These are phyloP conservation scores for Cymodocea nodosa DNA, from an alignment of 116 monocot genomes.

Conservation along the genomic window DNA sequence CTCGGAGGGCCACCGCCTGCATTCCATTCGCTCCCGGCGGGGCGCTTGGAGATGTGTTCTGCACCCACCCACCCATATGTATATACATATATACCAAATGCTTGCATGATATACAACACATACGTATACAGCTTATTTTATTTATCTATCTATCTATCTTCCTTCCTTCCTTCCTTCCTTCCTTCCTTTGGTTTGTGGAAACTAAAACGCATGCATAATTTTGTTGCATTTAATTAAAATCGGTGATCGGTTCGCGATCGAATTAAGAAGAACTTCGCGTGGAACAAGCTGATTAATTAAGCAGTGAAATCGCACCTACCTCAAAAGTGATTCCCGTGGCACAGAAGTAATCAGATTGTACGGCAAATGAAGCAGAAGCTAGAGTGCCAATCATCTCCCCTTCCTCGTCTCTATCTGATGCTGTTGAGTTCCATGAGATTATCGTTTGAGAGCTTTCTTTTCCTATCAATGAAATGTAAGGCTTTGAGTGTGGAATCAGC, in stretches of 20 bases:
- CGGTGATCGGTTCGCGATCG: too few relatives aligned
- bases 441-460: constrained; percentile 31
- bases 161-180: too few relatives aligned
- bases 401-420: constrained; percentile 38
- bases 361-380: constrained; percentile 54
- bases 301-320: constrained; percentile 37
- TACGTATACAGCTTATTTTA: too few relatives aligned
- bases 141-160: too few relatives aligned
- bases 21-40: constrained; percentile 49
- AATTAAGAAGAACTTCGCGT: too few relatives aligned
- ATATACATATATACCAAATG: too few relatives aligned
- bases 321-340: constrained; percentile 73
- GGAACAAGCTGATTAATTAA: too few relatives aligned
- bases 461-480: constrained; percentile 66
- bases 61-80: too few relatives aligned
- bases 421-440: constrained; percentile 57
- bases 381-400: constrained; percentile 54
- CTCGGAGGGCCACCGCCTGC: constrained; percentile 84
- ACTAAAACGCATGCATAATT: too few relatives aligned
- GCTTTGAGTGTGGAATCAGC: constrained; percentile 49
- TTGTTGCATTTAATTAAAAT: too few relatives aligned
- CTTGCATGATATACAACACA: too few relatives aligned
- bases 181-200: too few relatives aligned
- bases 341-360: constrained; percentile 79
- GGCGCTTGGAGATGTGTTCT: constrained; percentile 67